A percentile compares a stretch with the other conserved stretches of the same genome.
These are phyloP conservation scores for Psilocybe mexicana DNA, from an alignment of 1,284 basidiomycete genomes.

Conservation along the genomic window DNA sequence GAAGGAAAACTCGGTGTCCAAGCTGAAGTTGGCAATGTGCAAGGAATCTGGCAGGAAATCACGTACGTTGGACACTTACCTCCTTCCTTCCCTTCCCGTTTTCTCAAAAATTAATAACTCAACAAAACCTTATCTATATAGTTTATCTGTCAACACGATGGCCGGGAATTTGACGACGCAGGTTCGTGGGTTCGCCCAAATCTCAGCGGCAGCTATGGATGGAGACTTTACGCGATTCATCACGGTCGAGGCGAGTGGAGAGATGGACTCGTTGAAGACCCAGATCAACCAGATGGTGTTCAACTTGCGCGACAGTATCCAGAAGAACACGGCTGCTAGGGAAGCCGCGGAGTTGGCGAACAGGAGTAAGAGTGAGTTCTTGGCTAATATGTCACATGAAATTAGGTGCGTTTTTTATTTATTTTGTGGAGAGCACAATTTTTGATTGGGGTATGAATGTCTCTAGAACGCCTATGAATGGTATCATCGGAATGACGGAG, in stretches of 20 bases:
- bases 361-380: slow-evolving; percentile 95
- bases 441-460: slow-evolving; percentile 14
- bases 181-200: slow-evolving; percentile 98
- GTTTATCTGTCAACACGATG: slow-evolving; percentile 94
- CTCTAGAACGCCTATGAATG: slow-evolving; percentile 93
- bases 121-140: slow-evolving; percentile 23
- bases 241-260: slow-evolving; percentile 97
- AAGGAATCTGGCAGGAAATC: slow-evolving; percentile 99
- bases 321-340: slow-evolving; percentile 98
- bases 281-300: slow-evolving; percentile 99
- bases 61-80: slow-evolving; percentile 62
- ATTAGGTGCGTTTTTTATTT: slow-evolving; percentile 78
- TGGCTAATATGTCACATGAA: slow-evolving; percentile 97
- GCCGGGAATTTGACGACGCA: slow-evolving; percentile 96
- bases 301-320: slow-evolving; percentile 94
- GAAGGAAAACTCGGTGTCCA: slow-evolving; percentile 97
- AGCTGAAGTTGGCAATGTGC: slow-evolving; percentile 95
- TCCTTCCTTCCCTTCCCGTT: not conserved
- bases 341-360: slow-evolving; percentile 98
- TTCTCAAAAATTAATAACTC: not conserved
- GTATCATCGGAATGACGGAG: slow-evolving; percentile 99
- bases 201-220: slow-evolving; percentile 97
- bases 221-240: slow-evolving; percentile 99
- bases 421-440: not conserved
- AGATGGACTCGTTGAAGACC: slow-evolving; percentile 99